Evolutionary conservation across 495 filamentous ascomycete species (phyloP).

Genomic region (Penicillium ucsense): DNA sequence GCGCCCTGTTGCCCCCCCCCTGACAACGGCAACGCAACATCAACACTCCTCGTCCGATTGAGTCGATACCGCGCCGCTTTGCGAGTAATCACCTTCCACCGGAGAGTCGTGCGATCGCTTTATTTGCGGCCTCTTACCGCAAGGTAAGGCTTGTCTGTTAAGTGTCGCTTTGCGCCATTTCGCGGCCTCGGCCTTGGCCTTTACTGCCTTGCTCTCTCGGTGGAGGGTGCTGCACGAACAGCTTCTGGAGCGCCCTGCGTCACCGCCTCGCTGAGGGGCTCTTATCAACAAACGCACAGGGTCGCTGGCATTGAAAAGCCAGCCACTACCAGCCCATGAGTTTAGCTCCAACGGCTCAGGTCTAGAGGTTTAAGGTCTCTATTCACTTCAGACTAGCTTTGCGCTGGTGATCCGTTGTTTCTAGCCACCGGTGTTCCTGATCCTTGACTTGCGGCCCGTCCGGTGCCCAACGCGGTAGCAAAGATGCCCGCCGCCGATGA

Average conservation of each 20-base stretch:
- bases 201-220: conserved; percentile 8
- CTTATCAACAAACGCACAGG: conserved; percentile 21
- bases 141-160: conserved; percentile 7
- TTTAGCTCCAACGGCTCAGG: background rate
- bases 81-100: conserved; percentile 15
- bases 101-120: conserved; percentile 3
- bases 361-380: background rate
- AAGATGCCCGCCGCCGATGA: conserved; percentile 50
- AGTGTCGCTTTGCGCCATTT: conserved; percentile 1
- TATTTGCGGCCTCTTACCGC: background rate
- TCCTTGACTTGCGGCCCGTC: conserved; percentile 16
- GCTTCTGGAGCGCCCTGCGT: conserved; percentile 18
- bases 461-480: conserved; percentile 25
- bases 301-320: conserved; percentile 10
- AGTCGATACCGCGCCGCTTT: conserved; percentile 16
- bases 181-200: background rate
- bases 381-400: background rate
- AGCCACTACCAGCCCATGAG: conserved; percentile 12
- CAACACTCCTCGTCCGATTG: conserved; percentile 24
- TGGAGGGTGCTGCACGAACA: conserved; percentile 8
- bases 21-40: conserved; percentile 23
- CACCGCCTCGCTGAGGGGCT: conserved; percentile 33
- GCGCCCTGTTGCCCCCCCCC: conserved; percentile 13
- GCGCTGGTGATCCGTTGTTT: background rate
- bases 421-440: conserved; percentile 12